A percentile compares a stretch with the other conserved stretches of the same genome.
phyloP scores from a whole-genome alignment of 2,329 filamentous ascomycete genomes.

The Pseudocercospora macadamiae region DNA sequence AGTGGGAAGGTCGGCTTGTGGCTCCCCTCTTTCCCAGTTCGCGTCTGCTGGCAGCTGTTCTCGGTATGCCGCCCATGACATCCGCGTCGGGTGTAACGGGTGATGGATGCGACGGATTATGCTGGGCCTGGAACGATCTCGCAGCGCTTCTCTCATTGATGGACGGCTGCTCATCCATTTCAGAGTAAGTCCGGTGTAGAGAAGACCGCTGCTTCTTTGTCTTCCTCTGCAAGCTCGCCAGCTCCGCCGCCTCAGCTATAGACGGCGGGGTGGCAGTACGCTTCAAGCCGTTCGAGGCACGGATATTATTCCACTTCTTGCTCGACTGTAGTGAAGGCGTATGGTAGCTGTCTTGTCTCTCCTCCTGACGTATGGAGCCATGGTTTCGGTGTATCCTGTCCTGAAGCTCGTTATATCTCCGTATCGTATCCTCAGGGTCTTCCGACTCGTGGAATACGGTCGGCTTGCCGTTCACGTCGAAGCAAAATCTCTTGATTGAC shows the following conservation, averaged over 20 bases:
- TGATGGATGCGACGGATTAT: conserved; percentile 31
- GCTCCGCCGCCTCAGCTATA: conserved; percentile 57
- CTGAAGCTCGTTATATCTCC: conserved; percentile 44
- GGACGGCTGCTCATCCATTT: conserved; percentile 31
- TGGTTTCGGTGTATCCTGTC: conserved; percentile 32
- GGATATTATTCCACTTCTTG: conserved; percentile 28
- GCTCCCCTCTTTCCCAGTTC: conserved; percentile 24
- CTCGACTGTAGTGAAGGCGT: conserved; percentile 28
- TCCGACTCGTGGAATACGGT: conserved; percentile 67
- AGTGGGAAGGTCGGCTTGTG: conserved; percentile 26
- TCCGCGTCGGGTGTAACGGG: conserved; percentile 42
- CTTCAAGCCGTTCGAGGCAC: conserved; percentile 43
- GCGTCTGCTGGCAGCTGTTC: conserved; percentile 22
- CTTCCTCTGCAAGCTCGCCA: conserved; percentile 53
- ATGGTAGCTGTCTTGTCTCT: conserved; percentile 28
- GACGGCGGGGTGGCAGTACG: conserved; percentile 58
- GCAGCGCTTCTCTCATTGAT: conserved; percentile 32
- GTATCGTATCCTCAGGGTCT: conserved; percentile 55
- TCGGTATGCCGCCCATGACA: conserved; percentile 25
- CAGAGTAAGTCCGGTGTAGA: conserved; percentile 35
- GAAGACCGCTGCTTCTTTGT: conserved; percentile 52
- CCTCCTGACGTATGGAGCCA: conserved; percentile 33
- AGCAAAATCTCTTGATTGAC: conserved; percentile 75
- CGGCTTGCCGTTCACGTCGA: conserved; percentile 66
- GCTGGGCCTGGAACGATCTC: conserved; percentile 21